Evolutionary conservation across 305 asterid species (phyloP).

Genomic region (Fraxinus velutina): DNA sequence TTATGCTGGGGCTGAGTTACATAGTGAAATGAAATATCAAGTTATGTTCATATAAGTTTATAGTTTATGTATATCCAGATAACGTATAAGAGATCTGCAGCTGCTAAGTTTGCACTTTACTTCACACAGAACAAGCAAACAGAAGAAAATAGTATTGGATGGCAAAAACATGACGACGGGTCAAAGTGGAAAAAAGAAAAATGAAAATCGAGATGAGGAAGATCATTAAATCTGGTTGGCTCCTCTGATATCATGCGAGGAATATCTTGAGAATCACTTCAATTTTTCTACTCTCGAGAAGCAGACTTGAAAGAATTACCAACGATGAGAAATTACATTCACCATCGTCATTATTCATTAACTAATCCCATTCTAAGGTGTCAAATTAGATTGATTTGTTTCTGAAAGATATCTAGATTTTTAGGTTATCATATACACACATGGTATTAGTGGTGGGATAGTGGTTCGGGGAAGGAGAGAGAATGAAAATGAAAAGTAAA

Average conservation of each 20-base stretch:
- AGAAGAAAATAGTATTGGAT: neutral
- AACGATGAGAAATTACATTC: neutral
- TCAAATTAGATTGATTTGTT: neutral
- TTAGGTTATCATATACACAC: neutral
- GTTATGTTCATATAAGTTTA: neutral
- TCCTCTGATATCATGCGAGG: neutral
- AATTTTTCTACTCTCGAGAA: neutral
- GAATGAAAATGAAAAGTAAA: slow-evolving; percentile 2
- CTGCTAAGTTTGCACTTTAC: neutral
- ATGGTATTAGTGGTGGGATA: neutral
- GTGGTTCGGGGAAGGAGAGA: neutral
- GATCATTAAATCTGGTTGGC: neutral
- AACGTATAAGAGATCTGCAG: neutral
- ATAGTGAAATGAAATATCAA: slow-evolving; percentile 6
- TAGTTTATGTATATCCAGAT: neutral
- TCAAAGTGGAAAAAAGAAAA: neutral
- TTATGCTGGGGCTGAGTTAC: slow-evolving; percentile 50
- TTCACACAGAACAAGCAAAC: neutral
- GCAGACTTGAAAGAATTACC: neutral
- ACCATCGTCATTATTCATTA: neutral
- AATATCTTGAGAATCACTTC: neutral
- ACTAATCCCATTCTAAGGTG: neutral
- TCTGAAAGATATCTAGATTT: neutral
- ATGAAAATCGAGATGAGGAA: neutral
- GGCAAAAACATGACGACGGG: neutral